Conservation (phyloP, 2,329 filamentous ascomycete genomes). For the Pestalotiopsis sp. region DNA sequence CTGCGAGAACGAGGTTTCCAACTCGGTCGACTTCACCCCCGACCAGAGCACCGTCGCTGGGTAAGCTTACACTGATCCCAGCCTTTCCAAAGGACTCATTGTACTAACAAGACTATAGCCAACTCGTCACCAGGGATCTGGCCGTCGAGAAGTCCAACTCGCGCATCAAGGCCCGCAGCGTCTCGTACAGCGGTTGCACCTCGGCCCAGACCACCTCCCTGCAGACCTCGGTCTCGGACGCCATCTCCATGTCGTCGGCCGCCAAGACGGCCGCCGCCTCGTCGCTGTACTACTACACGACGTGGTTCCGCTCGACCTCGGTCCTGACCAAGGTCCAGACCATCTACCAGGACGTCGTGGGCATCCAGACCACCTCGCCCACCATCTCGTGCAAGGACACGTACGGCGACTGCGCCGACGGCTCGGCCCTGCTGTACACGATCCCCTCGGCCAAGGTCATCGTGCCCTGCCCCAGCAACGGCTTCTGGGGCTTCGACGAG, state of each 20-base stretch:
- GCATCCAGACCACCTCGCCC: constrained; percentile 8
- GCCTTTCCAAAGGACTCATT: neutral
- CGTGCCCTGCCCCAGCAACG: constrained; percentile 11
- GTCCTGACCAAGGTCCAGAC: constrained; percentile 6
- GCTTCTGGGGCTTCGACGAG: constrained; percentile 9
- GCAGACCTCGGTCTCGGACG: constrained; percentile 5
- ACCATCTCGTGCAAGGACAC: constrained; percentile 10
- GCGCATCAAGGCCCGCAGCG: constrained; percentile 3
- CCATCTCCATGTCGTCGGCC: constrained; percentile 2
- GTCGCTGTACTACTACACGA: constrained; percentile 8
- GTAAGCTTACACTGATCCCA: neutral
- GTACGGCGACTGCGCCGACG: constrained; percentile 9
- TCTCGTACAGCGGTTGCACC: constrained; percentile 10
- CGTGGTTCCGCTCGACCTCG: constrained; percentile 10
- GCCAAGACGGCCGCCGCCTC: constrained; percentile 4
- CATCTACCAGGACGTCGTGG: constrained; percentile 9
- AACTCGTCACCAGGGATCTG: neutral
- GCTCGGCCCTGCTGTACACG: constrained; percentile 12
- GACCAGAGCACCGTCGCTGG: constrained; percentile 2
- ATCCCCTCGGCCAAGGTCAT: constrained; percentile 9
- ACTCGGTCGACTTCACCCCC: neutral
- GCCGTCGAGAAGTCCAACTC: neutral
- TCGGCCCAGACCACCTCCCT: neutral
- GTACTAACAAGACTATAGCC: neutral
- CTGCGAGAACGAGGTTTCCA: constrained; percentile 6